phyloP scores from a whole-genome alignment of 2,329 filamentous ascomycete genomes.

The Diaporthe ampelina region DNA sequence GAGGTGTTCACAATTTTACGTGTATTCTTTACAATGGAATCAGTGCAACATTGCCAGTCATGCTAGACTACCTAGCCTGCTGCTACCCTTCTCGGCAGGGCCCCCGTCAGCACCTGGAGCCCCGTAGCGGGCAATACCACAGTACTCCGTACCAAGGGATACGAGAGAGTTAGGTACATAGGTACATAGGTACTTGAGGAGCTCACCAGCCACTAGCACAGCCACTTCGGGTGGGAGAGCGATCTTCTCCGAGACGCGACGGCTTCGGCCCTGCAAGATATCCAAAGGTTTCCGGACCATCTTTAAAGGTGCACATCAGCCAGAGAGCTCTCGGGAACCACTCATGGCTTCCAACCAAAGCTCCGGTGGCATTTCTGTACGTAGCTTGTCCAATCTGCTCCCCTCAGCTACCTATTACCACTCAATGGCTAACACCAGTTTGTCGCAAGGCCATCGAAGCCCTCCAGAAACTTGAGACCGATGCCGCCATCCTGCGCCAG shows the following conservation, averaged over 20 bases:
- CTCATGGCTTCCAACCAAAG: slow-evolving; percentile 53
- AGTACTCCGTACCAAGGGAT: background rate
- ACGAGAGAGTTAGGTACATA: background rate
- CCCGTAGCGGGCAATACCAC: background rate
- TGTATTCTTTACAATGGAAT: background rate
- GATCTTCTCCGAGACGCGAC: slow-evolving; percentile 28
- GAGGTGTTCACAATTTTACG: background rate
- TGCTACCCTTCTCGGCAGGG: background rate
- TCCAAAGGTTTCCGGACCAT: slow-evolving; percentile 8
- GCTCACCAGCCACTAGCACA: slow-evolving; percentile 34
- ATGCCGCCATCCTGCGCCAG: slow-evolving; percentile 54
- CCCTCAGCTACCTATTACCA: slow-evolving; percentile 42
- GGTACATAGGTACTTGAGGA: background rate
- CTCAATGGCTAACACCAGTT: slow-evolving; percentile 38
- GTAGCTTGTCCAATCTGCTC: slow-evolving; percentile 43
- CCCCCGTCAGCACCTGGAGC: background rate
- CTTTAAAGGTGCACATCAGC: slow-evolving; percentile 11
- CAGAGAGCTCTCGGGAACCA: slow-evolving; percentile 35
- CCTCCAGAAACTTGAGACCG: slow-evolving; percentile 57
- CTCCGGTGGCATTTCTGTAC: slow-evolving; percentile 50
- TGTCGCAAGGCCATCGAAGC: slow-evolving; percentile 51
- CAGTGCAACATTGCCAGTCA: background rate
- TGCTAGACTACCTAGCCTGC: background rate
- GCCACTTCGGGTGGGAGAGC: slow-evolving; percentile 7
- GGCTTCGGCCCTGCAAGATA: slow-evolving; percentile 5